A percentile compares a stretch with the other conserved stretches of the same genome.
These are phyloP conservation scores for Sporothrix phasma DNA, from an alignment of 2,329 filamentous ascomycete species.

Conservation along the genomic window DNA sequence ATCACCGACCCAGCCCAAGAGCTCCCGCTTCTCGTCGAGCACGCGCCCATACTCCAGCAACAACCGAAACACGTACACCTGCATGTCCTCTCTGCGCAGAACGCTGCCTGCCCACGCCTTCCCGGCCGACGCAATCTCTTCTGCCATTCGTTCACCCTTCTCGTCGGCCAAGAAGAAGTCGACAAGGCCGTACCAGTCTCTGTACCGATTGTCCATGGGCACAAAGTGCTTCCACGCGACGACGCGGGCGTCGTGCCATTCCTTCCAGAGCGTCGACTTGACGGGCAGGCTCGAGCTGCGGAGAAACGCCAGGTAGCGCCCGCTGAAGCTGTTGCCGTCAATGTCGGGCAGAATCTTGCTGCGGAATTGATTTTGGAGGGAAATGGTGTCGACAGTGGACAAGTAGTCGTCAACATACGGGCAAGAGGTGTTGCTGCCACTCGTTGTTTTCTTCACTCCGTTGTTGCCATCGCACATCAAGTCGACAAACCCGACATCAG, in stretches of 20 bases:
- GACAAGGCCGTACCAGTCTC: slow-evolving; percentile 63
- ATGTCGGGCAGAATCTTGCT: slow-evolving; percentile 66
- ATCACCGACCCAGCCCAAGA: slow-evolving; percentile 47
- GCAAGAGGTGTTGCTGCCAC: slow-evolving; percentile 27
- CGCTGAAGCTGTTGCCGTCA: slow-evolving; percentile 55
- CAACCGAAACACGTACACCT: slow-evolving; percentile 57
- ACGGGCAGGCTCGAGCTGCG: slow-evolving; percentile 60
- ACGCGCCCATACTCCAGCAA: slow-evolving; percentile 54
- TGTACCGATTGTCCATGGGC: slow-evolving; percentile 65
- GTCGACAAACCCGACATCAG: slow-evolving; percentile 44
- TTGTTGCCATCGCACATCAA: slow-evolving; percentile 34
- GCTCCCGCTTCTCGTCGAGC: slow-evolving; percentile 40
- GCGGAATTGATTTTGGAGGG: slow-evolving; percentile 44
- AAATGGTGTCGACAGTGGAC: slow-evolving; percentile 29
- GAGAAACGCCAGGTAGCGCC: slow-evolving; percentile 59
- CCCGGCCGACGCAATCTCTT: slow-evolving; percentile 55
- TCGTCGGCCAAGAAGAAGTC: slow-evolving; percentile 57
- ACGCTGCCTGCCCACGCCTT: slow-evolving; percentile 60
- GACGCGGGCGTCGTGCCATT: slow-evolving; percentile 71
- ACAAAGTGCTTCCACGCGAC: slow-evolving; percentile 74
- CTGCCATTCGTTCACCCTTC: slow-evolving; percentile 47
- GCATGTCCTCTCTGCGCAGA: slow-evolving; percentile 62
- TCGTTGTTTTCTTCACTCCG: too few species aligned
- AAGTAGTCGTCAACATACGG: slow-evolving; percentile 41
- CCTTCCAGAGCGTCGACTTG: slow-evolving; percentile 67